Percentiles rank a stretch among this genome's conserved stretches.
Evolutionary conservation across 176 grass and related monocot species (phyloP).

Genomic region (Musa acuminata): DNA sequence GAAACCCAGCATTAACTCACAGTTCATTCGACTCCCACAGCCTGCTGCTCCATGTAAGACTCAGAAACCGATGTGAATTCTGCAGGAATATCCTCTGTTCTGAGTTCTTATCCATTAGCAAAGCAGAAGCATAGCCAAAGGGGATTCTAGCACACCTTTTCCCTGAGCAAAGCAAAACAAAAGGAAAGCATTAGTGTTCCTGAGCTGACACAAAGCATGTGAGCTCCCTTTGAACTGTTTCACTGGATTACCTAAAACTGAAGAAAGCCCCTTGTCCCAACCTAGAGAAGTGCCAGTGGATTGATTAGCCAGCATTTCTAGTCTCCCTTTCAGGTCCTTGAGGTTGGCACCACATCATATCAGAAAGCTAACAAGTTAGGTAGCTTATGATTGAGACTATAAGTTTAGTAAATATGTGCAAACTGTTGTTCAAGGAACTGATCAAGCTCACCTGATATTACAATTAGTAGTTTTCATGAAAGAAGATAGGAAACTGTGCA

Average conservation of each 20-base stretch:
- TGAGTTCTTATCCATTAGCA: not conserved
- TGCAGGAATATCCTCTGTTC: not conserved
- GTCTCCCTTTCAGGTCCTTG: no score
- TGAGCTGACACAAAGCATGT: not conserved
- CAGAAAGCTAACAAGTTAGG: not conserved
- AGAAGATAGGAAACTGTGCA: no score
- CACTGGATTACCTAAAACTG: not conserved
- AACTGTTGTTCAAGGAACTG: not conserved
- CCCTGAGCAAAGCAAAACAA: not conserved
- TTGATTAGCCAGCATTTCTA: no score
- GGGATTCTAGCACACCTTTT: not conserved
- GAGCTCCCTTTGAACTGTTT: not conserved
- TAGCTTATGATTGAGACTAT: not conserved
- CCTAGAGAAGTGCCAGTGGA: no score
- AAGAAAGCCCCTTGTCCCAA: not conserved
- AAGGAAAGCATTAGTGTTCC: not conserved
- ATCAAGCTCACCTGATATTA: not conserved
- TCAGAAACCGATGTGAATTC: not conserved
- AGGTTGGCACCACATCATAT: no score
- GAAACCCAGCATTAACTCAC: not conserved
- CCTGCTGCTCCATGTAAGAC: not conserved
- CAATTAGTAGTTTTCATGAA: no score
- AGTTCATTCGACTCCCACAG: not conserved
- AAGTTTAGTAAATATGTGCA: not conserved
- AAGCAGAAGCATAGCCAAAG: not conserved